Conservation (phyloP, 1,139 yeast species). For the Nakaseomyces kungkrabaensis region DNA sequence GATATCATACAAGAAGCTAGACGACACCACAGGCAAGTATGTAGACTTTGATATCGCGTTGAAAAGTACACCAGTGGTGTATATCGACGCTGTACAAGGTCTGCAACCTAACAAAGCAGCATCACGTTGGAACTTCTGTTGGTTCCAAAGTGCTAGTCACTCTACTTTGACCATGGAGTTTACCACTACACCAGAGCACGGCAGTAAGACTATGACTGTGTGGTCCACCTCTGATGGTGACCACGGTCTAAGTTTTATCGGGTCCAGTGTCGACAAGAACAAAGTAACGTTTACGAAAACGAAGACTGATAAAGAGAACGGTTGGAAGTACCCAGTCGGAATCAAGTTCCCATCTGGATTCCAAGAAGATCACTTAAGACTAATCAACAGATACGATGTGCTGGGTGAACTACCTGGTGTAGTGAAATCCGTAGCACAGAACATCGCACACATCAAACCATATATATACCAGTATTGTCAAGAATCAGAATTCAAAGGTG, state of each 20-base stretch:
- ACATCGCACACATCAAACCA: constrained; percentile 79
- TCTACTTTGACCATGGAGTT: constrained; percentile 78
- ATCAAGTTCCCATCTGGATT: constrained; percentile 42
- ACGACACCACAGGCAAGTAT: constrained; percentile 19
- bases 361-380: constrained; percentile 39
- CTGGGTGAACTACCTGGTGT: constrained; percentile 84
- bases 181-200: constrained; percentile 73
- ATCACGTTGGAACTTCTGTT: constrained; percentile 75
- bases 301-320: constrained; percentile 46
- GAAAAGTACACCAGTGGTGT: constrained; percentile 48
- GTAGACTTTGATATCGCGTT: constrained; percentile 27
- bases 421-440: constrained; percentile 69
- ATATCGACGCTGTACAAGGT: constrained; percentile 84
- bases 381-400: constrained; percentile 78
- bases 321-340: constrained; percentile 68
- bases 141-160: constrained; percentile 59
- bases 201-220: constrained; percentile 56
- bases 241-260: constrained; percentile 44
- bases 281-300: constrained; percentile 48
- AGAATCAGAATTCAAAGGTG: constrained; percentile 24
- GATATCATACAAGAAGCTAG: constrained; percentile 28
- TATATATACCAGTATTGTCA: constrained; percentile 77
- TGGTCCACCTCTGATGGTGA: constrained; percentile 56
- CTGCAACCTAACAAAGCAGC: constrained; percentile 94
- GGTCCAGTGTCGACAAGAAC: constrained; percentile 36